Base-by-base conservation (phyloP, 2,329 filamentous ascomycete genomes). In the Stromatinia cepivora region DNA sequence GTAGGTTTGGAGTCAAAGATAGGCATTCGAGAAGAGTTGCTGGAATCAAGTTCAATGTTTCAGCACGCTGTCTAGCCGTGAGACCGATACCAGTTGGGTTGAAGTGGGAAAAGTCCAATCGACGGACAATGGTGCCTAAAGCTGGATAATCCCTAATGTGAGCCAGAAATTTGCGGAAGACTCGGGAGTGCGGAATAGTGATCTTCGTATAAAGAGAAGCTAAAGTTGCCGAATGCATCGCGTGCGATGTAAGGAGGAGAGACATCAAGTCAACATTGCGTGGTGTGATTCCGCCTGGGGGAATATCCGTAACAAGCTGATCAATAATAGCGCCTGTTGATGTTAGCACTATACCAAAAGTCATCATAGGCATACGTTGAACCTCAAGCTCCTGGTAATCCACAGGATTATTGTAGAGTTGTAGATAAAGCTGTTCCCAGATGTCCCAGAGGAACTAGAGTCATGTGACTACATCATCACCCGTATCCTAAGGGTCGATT, bases 41-140 rank as follows among this genome's bases (percentile, higher is more conserved):
- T 20, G 90, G 84, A 28, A 92, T 94, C 75, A 95, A 80, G 80
- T 94, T 93, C 77, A 87, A 88, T 69, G 92, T 92, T 79, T 91
- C 86, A 31, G 86, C 85, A 70, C 92, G 89, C 84, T 93, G 90
- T 78, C 88, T 88, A 73, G 88, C 90, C 22, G 90, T 92, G 71
- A 87, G 86, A 77, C 93, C 93, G 72, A 93, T 84, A 68, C 90
- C 90, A 67, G 90, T 88, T 31, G 91, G 92, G 78, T 92, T 94
- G 81, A 94, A 94, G 82, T 94, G 92, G 72, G 91, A 93, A 76
- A 95, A 94, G 81, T 95, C 92, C 58, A 94, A 82, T 64, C 92
- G 89, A 70, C 90, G 88, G 57, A 94, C 91, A 75, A 94, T 88
- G 53, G 88, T 90, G 58, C 92, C 92, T 67, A 94, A 83, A 11